phyloP scores from a whole-genome alignment of 148 eudicot species.

The Drosera capensis region DNA sequence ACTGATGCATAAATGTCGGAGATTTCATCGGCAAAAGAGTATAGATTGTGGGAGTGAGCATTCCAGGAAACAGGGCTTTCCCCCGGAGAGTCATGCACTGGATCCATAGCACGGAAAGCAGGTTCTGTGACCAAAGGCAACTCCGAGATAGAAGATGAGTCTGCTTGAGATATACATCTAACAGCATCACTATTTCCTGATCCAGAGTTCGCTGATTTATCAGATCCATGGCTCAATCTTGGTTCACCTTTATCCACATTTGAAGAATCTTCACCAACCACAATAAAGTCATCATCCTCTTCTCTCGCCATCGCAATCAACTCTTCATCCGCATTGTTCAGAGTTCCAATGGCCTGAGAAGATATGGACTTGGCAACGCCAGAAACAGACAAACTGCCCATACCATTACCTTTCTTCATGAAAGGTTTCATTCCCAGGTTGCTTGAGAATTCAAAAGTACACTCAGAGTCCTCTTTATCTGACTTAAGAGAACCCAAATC shows the following conservation, averaged over 20 bases:
- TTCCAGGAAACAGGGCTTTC: conserved; percentile 90
- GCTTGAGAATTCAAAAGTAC: conserved; percentile 17
- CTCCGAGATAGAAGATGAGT: conserved; percentile 29
- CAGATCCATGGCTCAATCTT: conserved; percentile 33
- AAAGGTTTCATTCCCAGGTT: conserved; percentile 30
- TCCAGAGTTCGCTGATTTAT: conserved; percentile 34
- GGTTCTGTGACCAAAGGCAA: conserved; percentile 28
- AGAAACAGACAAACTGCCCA: conserved; percentile 21
- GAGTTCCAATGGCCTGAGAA: conserved; percentile 22
- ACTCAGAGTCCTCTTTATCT: conserved; percentile 34
- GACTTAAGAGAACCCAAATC: conserved; percentile 25
- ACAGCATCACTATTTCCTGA: conserved; percentile 40
- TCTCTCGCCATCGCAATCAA: conserved; percentile 19
- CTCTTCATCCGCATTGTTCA: conserved; percentile 33
- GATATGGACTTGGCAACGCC: conserved; percentile 29
- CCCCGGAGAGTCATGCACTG: conserved; percentile 41
- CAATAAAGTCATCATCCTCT: conserved; percentile 32
- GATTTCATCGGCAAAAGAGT: conserved; percentile 52
- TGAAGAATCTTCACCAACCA: conserved; percentile 18
- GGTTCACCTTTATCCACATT: conserved; percentile 27
- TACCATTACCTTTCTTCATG: conserved; percentile 38
- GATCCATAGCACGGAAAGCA: conserved; percentile 24
- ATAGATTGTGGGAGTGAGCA: conserved; percentile 41
- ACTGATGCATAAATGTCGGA: conserved; percentile 67
- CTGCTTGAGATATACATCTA: conserved; percentile 33